Conservation (phyloP, 345 rosid species). For the Citrus glauca region DNA sequence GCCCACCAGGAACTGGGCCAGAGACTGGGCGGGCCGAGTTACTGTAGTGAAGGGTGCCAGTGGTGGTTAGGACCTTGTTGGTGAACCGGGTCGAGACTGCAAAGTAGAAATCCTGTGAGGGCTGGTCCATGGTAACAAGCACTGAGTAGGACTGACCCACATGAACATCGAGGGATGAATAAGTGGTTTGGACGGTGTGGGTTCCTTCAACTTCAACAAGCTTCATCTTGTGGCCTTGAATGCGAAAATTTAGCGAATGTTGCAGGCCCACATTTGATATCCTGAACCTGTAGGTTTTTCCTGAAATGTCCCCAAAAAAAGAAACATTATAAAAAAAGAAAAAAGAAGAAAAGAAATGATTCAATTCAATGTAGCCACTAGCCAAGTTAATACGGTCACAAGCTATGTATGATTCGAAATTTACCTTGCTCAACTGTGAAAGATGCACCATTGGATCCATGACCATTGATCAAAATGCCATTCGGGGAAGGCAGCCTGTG, state of each 20-base stretch:
- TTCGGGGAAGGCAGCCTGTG: slow-evolving; percentile 59
- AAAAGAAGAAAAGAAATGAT: too few species aligned
- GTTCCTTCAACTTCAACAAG: slow-evolving; percentile 94
- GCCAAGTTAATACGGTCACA: neutral
- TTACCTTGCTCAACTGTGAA: slow-evolving; percentile 69
- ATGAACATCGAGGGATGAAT: slow-evolving; percentile 66
- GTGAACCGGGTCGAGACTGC: slow-evolving; percentile 61
- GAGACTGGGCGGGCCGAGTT: slow-evolving; percentile 41
- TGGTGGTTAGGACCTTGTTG: slow-evolving; percentile 32
- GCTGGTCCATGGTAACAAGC: slow-evolving; percentile 77
- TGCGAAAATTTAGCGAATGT: slow-evolving; percentile 59
- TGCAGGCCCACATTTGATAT: slow-evolving; percentile 87
- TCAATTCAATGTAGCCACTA: neutral
- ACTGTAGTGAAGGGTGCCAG: slow-evolving; percentile 61
- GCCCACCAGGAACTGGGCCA: slow-evolving; percentile 46
- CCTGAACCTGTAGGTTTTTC: slow-evolving; percentile 81
- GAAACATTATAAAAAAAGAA: neutral
- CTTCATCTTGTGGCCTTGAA: slow-evolving; percentile 68
- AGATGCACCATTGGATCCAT: slow-evolving; percentile 42
- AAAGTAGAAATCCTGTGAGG: slow-evolving; percentile 54
- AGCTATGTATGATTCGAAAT: neutral
- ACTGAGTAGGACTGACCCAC: slow-evolving; percentile 91
- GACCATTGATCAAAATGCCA: slow-evolving; percentile 78
- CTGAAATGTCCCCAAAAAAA: slow-evolving; percentile 16
- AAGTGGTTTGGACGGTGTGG: slow-evolving; percentile 67